Percentiles rank a stretch among this genome's conserved stretches.
phyloP scores from a whole-genome alignment of 2,329 filamentous ascomycete species.

The Neonectria ditissima region DNA sequence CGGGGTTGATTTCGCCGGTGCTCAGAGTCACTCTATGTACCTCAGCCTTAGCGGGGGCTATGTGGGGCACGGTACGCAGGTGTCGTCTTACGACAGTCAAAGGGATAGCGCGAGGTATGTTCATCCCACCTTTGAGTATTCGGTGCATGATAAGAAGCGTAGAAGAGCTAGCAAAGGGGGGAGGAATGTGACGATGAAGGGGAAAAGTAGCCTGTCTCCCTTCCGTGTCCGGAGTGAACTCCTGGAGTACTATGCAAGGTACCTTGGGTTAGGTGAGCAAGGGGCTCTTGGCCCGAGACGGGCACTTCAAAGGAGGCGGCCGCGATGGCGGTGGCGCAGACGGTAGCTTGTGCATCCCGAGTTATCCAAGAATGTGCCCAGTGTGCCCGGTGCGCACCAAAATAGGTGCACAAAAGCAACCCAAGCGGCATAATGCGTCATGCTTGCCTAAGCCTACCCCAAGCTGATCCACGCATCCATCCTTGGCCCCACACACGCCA shows the following conservation, averaged over 20 bases:
- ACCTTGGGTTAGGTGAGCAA: neutral
- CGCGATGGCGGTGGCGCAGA: neutral
- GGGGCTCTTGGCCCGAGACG: neutral
- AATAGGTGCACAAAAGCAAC: constrained; percentile 6
- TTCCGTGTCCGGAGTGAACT: neutral
- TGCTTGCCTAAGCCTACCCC: neutral
- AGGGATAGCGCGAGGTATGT: neutral
- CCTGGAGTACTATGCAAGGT: neutral
- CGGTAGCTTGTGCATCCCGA: neutral
- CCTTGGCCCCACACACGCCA: neutral
- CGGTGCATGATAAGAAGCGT: neutral
- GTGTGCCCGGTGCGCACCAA: neutral
- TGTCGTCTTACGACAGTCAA: no score
- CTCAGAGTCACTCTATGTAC: no score
- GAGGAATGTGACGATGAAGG: neutral
- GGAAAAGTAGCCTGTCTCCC: no score
- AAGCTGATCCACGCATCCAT: constrained; percentile 7
- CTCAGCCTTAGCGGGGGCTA: no score
- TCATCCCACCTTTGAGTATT: neutral
- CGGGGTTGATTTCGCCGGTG: no score
- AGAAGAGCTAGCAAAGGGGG: neutral
- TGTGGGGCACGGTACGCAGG: no score
- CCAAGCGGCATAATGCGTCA: neutral
- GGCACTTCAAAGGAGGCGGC: constrained; percentile 5
- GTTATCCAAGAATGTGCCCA: neutral